Conservation (phyloP, 768 basidiomycete species). For the Psilocybe cyanescens region DNA sequence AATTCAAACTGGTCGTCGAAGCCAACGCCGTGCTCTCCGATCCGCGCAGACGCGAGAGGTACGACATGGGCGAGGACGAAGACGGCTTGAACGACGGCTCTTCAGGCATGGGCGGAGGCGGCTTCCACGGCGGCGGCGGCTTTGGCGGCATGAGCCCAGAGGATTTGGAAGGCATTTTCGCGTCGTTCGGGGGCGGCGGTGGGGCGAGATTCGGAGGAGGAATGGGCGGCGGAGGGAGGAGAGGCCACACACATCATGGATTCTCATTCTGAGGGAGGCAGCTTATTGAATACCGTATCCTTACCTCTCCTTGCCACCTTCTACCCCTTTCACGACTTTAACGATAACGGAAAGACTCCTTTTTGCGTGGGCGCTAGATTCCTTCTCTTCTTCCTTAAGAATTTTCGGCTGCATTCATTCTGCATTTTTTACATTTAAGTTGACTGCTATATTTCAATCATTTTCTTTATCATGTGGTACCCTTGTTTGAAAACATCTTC, state of each 20-base stretch:
- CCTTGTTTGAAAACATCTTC: too few species aligned
- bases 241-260: slow-evolving; percentile 31
- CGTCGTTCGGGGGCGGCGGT: slow-evolving; percentile 59
- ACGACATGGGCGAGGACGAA: slow-evolving; percentile 84
- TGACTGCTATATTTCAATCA: too few species aligned
- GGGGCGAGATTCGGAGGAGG: slow-evolving; percentile 34
- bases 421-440: too few species aligned
- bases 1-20: slow-evolving; percentile 90
- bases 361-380: too few species aligned
- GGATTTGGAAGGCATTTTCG: slow-evolving; percentile 67
- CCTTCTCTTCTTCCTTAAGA: too few species aligned
- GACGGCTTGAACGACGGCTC: slow-evolving; percentile 55
- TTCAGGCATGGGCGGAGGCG: slow-evolving; percentile 43
- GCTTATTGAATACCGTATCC: too few species aligned
- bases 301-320: too few species aligned
- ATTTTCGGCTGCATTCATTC: too few species aligned
- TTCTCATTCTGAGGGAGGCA: slow-evolving; percentile 31
- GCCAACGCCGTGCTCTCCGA: slow-evolving; percentile 85
- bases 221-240: slow-evolving; percentile 21
- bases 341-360: too few species aligned
- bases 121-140: slow-evolving; percentile 40
- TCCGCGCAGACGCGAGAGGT: slow-evolving; percentile 68
- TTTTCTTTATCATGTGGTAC: too few species aligned
- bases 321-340: too few species aligned
- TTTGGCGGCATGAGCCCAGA: slow-evolving; percentile 46